Base-by-base conservation (phyloP, 805 yeast species). In the Scheffersomyces lignosus region DNA sequence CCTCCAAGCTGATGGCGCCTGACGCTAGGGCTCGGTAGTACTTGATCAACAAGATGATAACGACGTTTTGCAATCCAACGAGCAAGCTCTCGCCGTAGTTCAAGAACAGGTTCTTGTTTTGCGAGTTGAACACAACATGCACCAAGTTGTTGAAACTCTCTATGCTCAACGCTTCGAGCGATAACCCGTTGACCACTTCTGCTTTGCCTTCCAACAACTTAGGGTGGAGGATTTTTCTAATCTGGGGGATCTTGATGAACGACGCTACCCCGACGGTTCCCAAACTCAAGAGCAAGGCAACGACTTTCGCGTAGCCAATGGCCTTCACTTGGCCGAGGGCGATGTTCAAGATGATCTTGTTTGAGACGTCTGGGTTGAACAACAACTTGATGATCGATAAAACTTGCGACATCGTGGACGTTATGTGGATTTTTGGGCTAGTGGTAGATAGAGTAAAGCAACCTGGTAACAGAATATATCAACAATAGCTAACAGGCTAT, bases 11-110 rank as follows among this genome's bases (percentile, higher is more conserved):
- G n/a, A 39, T 33, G 5, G 27, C 31, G 5, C 40, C 44, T 7
- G 24, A 20, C 9, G 9, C 24, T 20, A 20, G 7, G 10, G 26
- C 24, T 10, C 58, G 49, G 46, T 62, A 69, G 43, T 58, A 68
- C 44, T 63, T 52, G 31, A 66, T 53, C 16, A 69, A 47, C 12
- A 65, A 46, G 27, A 69, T 54, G 25, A 69, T 58, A n/a, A 48
- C 59, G 4, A 57, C 49, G 41, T 69, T 66, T 44, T 69, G 75
- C 13, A 66, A 27, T 1, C 71, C 73, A 28, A 68, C 41, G 20
- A 68, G 52, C 15, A 65, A 43, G 18, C 64, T 52, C 47, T 69
- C 75, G 5, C 75, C 75, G 42, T 68, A 69, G 33, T 60, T 60
- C 28, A 65, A 46, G 37, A 69, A 69, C 31, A 60, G 47, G 39